Conservation (phyloP, 768 basidiomycete genomes). For the Tulasnella sp. region DNA sequence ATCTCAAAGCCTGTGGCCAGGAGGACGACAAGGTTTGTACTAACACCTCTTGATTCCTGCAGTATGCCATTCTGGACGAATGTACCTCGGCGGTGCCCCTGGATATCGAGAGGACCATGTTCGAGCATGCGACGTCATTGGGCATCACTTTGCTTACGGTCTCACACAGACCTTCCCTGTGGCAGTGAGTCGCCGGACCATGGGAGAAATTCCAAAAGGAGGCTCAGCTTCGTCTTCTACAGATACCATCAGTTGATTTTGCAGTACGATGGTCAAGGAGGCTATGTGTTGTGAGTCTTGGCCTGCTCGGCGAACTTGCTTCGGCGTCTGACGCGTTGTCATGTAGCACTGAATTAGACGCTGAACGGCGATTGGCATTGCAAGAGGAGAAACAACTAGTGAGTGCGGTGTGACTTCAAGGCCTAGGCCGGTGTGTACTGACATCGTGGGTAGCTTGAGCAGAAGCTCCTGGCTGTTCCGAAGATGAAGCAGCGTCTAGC, state of each 20-base stretch:
- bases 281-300: slow-evolving; percentile 79
- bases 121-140: slow-evolving; percentile 78
- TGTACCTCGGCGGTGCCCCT: slow-evolving; percentile 91
- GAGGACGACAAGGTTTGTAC: not conserved
- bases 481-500: slow-evolving; percentile 70
- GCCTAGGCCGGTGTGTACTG: not conserved
- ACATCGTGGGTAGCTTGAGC: slow-evolving; percentile 43
- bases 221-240: not conserved
- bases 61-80: slow-evolving; percentile 97
- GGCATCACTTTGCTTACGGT: slow-evolving; percentile 92
- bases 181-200: slow-evolving; percentile 45
- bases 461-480: slow-evolving; percentile 82
- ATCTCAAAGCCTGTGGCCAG: not conserved
- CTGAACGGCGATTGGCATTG: slow-evolving; percentile 78
- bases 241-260: slow-evolving; percentile 72
- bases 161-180: slow-evolving; percentile 88
- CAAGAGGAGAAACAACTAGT: slow-evolving; percentile 86
- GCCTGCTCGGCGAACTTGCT: not conserved
- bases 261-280: slow-evolving; percentile 90
- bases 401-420: not conserved
- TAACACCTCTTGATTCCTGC: not conserved
- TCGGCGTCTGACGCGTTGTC: slow-evolving; percentile 8
- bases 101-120: slow-evolving; percentile 90
- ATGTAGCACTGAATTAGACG: slow-evolving; percentile 74
- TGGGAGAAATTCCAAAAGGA: not conserved